Evolutionary conservation across 352 stramenopile genomes (phyloP), one percentile per base, ranked within the genome.

Genomic region (Phytophthora boehmeriae): DNA sequence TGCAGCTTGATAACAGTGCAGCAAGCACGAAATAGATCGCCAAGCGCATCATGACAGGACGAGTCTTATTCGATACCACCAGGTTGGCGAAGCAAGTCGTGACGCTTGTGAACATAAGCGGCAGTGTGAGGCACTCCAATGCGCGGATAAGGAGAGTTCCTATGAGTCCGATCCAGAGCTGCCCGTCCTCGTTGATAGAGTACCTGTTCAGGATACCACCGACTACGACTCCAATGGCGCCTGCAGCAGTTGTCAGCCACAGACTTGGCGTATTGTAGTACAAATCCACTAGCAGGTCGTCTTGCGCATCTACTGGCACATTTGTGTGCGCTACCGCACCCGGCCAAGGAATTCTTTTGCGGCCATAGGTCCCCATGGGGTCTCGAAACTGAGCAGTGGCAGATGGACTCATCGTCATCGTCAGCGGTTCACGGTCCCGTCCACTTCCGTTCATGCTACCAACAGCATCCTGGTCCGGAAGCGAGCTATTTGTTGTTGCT

Each of bases 71-170:
- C 5, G 78, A 83, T 2, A 80, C 66, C 42, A 87, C 68, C 22
- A 90, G 52, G 39, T 90, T 84, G 9, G 71, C 76, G 22, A 88
- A 68, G 55, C 76, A 83, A 36, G 83, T 83, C 17, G 75, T 85
- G 51, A 88, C 72, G 32, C 68, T 87, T n/a, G 80, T 88, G 68
- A 88, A 90, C 43, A 90, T 80, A n/a, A 90, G 66, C 34, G 78
- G 80, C 14, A 90, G 49, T 17, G 76, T 79, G 49, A 90, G 67
- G 50, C 80, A 88, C 54, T 84, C 74, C 23, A 87, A 56, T 1
- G 59, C 51, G 10, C 56, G 54, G 16, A 79, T 65, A 50, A 76
- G 70, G 5, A 87, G 50, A 35, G 44, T 63, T 1, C 80, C 78
- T 2, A 74, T 5, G 6, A 79, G 9, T 17, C 71, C 75, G 30